Base-by-base conservation (phyloP, 768 basidiomycete species). In the Suillus clintonianus region DNA sequence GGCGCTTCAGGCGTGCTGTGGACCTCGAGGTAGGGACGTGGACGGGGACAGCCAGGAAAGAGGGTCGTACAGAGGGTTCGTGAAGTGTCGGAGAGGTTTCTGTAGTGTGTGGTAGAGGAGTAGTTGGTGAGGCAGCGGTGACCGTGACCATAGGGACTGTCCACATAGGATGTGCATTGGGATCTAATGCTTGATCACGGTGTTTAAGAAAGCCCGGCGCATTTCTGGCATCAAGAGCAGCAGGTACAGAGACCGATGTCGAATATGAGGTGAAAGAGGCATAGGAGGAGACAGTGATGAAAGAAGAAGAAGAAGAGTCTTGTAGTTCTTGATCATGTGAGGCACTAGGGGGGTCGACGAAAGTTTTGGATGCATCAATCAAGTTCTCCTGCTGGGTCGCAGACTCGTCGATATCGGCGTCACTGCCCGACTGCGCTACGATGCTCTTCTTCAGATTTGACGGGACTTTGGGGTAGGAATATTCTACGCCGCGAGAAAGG, bases 121-220 rank as follows among this genome's bases (percentile, higher is more conserved):
- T 6, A 1, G 22, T 43, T 41, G 7, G 70, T 66, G 32, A 45
- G 2, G 62, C 17, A 37, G 51, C 15, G 3, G 62, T 69, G 0
- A 71, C 19, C 24, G 73, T 74, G 42, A 72, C 50, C n/a, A 74
- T 71, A 11, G 73, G 73, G 3, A 74, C 66, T 0, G 68, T 68
- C 24, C 74, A 76, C 73, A 76, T 74, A 7, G 73, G 75, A 22
- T 76, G 71, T 37, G 71, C 56, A 10, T 64, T 24, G 5, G 36
- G 19, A 53, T 37, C 32, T 15, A 14, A 24, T 37, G 11, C 47
- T 57, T 22, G 50, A 15, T 15, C 17, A 5, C 5, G 13, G 8
- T 19, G 14, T 30, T 56, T 34, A 39, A 15, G 36, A 22, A 22
- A 24, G 30, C 15, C n/a, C 3, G 15, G 45, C 14, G 13, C 14